phyloP scores from a whole-genome alignment of 805 yeast genomes.

The Pichia nanzhaoensis region DNA sequence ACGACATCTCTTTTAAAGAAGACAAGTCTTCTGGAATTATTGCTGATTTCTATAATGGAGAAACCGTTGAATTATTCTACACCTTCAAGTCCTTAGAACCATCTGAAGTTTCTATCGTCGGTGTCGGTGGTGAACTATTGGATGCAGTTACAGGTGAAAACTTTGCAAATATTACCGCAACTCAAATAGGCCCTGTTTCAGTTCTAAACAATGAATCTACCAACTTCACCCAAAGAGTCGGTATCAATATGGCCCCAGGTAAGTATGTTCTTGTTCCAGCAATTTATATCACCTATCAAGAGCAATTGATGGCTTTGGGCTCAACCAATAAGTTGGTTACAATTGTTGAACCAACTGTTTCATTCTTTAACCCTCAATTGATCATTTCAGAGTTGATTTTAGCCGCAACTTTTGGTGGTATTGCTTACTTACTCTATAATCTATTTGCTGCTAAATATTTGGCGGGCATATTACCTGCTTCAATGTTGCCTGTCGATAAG shows the following conservation, averaged over 20 bases:
- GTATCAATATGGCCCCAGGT: conserved; percentile 50
- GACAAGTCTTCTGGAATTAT: conserved; percentile 39
- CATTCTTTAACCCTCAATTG: conserved; percentile 68
- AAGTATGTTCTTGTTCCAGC: conserved; percentile 56
- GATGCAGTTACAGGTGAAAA: conserved; percentile 47
- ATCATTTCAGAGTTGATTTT: conserved; percentile 54
- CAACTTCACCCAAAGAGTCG: conserved; percentile 51
- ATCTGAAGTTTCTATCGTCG: conserved; percentile 46
- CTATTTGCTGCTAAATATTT: conserved; percentile 43
- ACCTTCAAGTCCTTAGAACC: conserved; percentile 49
- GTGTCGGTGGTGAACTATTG: conserved; percentile 61
- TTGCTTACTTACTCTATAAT: conserved; percentile 42
- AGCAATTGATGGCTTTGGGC: conserved; percentile 46
- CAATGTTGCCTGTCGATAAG: conserved; percentile 23
- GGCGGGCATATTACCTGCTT: conserved; percentile 31
- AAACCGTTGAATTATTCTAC: conserved; percentile 45
- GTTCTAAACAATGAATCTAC: conserved; percentile 44
- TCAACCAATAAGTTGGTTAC: conserved; percentile 51
- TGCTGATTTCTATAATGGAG: conserved; percentile 43
- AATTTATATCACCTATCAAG: conserved; percentile 44
- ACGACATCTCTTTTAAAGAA: conserved; percentile 32
- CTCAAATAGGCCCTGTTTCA: conserved; percentile 53
- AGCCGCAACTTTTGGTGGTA: conserved; percentile 39
- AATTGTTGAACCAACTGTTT: conserved; percentile 59
- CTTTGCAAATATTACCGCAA: conserved; percentile 57